Evolutionary conservation across 306 rosid species (phyloP).

Genomic region (Senna tora): DNA sequence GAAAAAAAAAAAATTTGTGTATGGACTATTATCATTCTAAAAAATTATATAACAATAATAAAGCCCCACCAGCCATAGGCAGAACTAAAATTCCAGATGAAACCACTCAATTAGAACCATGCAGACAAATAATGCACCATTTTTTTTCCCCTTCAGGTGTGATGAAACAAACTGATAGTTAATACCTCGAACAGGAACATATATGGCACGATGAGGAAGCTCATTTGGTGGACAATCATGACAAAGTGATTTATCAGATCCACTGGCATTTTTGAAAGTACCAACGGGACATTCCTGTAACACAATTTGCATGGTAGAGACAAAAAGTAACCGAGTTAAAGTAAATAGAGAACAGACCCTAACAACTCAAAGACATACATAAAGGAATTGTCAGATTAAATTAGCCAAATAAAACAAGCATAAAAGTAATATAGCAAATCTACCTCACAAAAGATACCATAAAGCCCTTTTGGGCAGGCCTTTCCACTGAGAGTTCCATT

Average conservation of each 20-base stretch:
- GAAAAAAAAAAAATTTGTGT: conserved; percentile 22
- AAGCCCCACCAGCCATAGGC: conserved; percentile 15
- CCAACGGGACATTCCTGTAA: conserved; percentile 97
- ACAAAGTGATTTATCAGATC: conserved; percentile 81
- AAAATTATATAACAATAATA: background rate
- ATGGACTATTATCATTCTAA: conserved; percentile 25
- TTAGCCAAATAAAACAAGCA: conserved; percentile 11
- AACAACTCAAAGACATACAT: conserved; percentile 2
- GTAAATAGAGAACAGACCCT: conserved; percentile 16
- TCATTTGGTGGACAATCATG: conserved; percentile 58
- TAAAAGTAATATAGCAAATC: conserved; percentile 33
- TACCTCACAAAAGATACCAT: conserved; percentile 93
- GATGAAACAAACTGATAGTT: conserved; percentile 28
- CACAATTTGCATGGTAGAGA: conserved; percentile 25
- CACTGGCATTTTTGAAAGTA: conserved; percentile 78
- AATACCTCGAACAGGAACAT: conserved; percentile 76
- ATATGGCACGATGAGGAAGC: conserved; percentile 85
- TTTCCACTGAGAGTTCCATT: conserved; percentile 83
- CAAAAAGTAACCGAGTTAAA: conserved; percentile 18
- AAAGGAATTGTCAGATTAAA: too few species aligned
- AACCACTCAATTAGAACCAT: conserved; percentile 19
- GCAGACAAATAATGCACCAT: conserved; percentile 24
- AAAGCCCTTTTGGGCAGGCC: conserved; percentile 88
- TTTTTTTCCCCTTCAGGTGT: conserved; percentile 25
- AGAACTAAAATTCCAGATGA: conserved; percentile 15